Evolutionary conservation across 148 eudicot species (phyloP).

Genomic region (Spergularia marina): DNA sequence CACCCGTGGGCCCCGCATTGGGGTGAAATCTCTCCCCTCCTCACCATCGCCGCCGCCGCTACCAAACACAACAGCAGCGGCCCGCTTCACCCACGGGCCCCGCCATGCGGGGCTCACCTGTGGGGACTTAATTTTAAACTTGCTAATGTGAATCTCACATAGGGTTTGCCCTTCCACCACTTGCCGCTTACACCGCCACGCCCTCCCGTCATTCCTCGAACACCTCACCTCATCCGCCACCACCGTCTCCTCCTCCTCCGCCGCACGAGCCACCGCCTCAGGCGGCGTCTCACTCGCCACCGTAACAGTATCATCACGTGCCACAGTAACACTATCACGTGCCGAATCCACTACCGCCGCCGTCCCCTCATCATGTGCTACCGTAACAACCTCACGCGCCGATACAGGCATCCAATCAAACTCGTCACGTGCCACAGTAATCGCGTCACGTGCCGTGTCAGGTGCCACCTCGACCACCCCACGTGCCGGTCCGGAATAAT

Average conservation of each 20-base stretch:
- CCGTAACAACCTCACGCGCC: not conserved
- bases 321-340: not conserved
- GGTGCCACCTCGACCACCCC: no score
- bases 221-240: constrained; percentile 6
- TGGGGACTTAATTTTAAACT: no score
- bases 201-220: constrained; percentile 11
- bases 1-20: constrained; percentile 10
- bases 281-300: not conserved
- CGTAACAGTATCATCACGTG: not conserved
- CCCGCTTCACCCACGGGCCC: not conserved
- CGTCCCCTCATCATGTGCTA: no score
- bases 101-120: no score
- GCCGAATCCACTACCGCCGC: not conserved
- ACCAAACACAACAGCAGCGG: not conserved
- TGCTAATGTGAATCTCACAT: constrained; percentile 8
- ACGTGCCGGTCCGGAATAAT: no score
- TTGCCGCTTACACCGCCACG: constrained; percentile 19
- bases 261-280: not conserved
- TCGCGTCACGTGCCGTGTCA: not conserved
- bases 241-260: not conserved
- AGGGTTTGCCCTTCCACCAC: constrained; percentile 7
- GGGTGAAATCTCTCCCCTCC: not conserved
- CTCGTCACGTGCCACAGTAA: not conserved
- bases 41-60: not conserved
- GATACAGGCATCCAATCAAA: not conserved